A percentile compares a stretch with the other conserved stretches of the same genome.
phyloP scores from a whole-genome alignment of 768 basidiomycete genomes.

The Pulveroboletus sp. region DNA sequence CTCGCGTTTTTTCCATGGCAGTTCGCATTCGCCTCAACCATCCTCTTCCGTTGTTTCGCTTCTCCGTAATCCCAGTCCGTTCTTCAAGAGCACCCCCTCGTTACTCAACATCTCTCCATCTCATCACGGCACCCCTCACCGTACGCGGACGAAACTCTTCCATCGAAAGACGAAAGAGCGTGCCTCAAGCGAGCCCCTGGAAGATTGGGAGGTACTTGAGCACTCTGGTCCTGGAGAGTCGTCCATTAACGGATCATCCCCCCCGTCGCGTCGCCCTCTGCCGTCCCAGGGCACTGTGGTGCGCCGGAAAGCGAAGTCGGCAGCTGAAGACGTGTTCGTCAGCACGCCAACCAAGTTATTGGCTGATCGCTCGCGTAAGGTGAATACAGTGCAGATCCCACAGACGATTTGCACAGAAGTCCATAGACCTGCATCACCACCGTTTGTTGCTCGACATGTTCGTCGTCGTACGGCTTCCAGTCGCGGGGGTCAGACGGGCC shows the following conservation, averaged over 20 bases:
- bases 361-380: slow-evolving; percentile 23
- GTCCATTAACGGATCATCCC: slow-evolving; percentile 20
- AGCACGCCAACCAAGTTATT: slow-evolving; percentile 5
- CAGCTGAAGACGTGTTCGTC: slow-evolving; percentile 13
- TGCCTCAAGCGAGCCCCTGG: slow-evolving; percentile 30
- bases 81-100: slow-evolving; percentile 34
- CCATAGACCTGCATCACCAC: slow-evolving; percentile 31
- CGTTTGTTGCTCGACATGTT: slow-evolving; percentile 31
- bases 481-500: slow-evolving; percentile 25
- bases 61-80: slow-evolving; percentile 33
- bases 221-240: slow-evolving; percentile 26
- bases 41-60: slow-evolving; percentile 34
- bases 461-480: slow-evolving; percentile 33
- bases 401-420: slow-evolving; percentile 13
- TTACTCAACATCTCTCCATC: slow-evolving; percentile 30
- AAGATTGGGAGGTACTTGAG: slow-evolving; percentile 34
- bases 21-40: slow-evolving; percentile 32
- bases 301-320: slow-evolving; percentile 16
- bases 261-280: slow-evolving; percentile 18
- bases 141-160: slow-evolving; percentile 31
- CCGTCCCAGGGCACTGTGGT: slow-evolving; percentile 16
- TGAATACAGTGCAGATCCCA: slow-evolving; percentile 24
- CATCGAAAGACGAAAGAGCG: slow-evolving; percentile 35
- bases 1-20: slow-evolving; percentile 28
- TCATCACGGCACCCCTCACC: slow-evolving; percentile 27